Evolutionary conservation across 2,329 filamentous ascomycete genomes (phyloP).

Genomic region (Calonectria hongkongensis): DNA sequence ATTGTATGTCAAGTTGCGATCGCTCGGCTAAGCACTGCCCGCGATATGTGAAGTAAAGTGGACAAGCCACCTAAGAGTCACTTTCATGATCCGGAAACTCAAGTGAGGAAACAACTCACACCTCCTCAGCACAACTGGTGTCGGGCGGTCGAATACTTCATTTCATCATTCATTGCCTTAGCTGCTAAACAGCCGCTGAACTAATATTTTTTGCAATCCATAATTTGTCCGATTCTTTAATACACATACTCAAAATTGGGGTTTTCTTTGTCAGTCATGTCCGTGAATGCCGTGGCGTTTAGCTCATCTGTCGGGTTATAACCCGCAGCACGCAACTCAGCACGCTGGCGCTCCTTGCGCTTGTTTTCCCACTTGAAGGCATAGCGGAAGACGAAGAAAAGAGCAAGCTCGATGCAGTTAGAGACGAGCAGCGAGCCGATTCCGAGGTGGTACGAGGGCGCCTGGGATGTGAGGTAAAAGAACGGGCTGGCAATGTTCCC

Average conservation of each 20-base stretch:
- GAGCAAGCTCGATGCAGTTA: constrained; percentile 61
- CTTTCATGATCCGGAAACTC: not conserved
- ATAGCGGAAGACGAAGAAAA: constrained; percentile 63
- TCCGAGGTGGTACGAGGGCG: constrained; percentile 63
- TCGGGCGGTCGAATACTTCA: not conserved
- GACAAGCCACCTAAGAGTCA: too few species aligned
- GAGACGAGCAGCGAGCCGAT: constrained; percentile 65
- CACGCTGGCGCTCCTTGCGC: constrained; percentile 60
- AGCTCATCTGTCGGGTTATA: constrained; percentile 53
- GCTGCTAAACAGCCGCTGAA: not conserved
- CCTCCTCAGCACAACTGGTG: not conserved
- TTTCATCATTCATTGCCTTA: not conserved
- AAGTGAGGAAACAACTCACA: not conserved
- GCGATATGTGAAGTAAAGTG: not conserved
- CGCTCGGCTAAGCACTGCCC: not conserved
- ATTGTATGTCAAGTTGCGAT: not conserved
- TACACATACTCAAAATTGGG: constrained; percentile 65
- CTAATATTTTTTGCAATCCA: not conserved
- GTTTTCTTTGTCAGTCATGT: constrained; percentile 66
- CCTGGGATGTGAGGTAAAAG: constrained; percentile 75
- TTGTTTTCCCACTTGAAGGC: constrained; percentile 64
- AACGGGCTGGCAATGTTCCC: constrained; percentile 79
- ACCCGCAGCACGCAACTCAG: constrained; percentile 54
- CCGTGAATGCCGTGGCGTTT: constrained; percentile 63
- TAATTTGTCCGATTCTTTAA: constrained; percentile 43